Evolutionary conservation across 1,139 yeast species (phyloP).

Genomic region (Taphrina flavorubra): DNA sequence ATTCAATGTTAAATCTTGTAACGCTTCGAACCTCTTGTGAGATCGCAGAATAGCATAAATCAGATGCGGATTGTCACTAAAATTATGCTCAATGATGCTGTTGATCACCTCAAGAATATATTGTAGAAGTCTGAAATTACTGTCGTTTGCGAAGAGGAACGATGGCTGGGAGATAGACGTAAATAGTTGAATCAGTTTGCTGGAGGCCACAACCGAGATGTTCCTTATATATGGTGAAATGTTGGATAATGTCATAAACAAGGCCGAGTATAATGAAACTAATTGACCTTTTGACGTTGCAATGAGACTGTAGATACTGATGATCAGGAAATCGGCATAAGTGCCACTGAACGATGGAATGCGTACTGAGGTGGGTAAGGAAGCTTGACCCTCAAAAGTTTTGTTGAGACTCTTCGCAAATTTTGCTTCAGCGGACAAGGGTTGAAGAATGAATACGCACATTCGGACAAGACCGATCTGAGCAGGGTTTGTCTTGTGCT

Average conservation of each 20-base stretch:
- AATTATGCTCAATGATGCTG: conserved; percentile 49
- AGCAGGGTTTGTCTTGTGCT: conserved; percentile 56
- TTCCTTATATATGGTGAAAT: conserved; percentile 51
- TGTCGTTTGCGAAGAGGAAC: conserved; percentile 57
- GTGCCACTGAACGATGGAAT: conserved; percentile 50
- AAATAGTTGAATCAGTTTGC: conserved; percentile 63
- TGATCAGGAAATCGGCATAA: conserved; percentile 51
- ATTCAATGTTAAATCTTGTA: conserved; percentile 46
- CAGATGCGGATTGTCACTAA: conserved; percentile 49
- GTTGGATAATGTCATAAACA: conserved; percentile 51
- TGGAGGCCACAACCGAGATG: conserved; percentile 64
- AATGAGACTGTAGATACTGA: conserved; percentile 47
- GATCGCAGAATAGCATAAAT: conserved; percentile 51
- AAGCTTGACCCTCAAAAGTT: conserved; percentile 49
- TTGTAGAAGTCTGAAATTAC: conserved; percentile 63
- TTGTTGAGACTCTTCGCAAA: conserved; percentile 49
- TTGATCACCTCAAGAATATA: conserved; percentile 48
- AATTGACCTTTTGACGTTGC: conserved; percentile 47
- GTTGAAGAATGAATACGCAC: conserved; percentile 65
- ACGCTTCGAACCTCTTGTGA: conserved; percentile 47
- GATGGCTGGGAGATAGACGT: conserved; percentile 56
- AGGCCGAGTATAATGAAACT: conserved; percentile 48
- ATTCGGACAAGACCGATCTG: conserved; percentile 63
- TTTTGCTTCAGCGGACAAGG: conserved; percentile 61
- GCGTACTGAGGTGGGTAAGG: conserved; percentile 50